Evolutionary conservation across 108 stramenopile species (phyloP).

Genomic region (Skeletonema menzelii): DNA sequence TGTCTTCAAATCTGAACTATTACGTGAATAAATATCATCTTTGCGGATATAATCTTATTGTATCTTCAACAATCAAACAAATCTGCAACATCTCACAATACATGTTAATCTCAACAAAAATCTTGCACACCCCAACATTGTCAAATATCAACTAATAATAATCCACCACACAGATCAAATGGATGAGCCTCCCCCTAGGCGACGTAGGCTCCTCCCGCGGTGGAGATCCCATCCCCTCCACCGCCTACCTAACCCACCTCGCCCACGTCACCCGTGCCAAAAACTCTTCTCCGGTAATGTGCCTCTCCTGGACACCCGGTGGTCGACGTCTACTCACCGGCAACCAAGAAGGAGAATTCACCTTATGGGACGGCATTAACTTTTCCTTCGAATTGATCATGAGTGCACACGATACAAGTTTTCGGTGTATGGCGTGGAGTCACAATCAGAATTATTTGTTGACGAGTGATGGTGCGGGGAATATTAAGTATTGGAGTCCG

Average conservation of each 20-base stretch:
- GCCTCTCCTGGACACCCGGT: constrained; percentile 85
- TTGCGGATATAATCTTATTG: no score
- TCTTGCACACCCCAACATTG: not conserved
- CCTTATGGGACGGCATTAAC: constrained; percentile 91
- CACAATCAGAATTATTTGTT: constrained; percentile 90
- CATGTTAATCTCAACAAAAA: no score
- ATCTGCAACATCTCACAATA: no score
- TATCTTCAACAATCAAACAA: no score
- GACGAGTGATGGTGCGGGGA: constrained; percentile 85
- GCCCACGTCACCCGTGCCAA: constrained; percentile 88
- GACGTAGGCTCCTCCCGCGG: constrained; percentile 8
- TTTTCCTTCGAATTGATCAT: constrained; percentile 91
- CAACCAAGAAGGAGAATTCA: constrained; percentile 90
- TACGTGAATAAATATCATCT: no score
- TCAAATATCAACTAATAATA: no score
- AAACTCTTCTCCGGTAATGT: constrained; percentile 48
- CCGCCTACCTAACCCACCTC: constrained; percentile 66
- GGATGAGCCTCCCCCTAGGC: constrained; percentile 73
- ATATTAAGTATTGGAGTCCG: constrained; percentile 92
- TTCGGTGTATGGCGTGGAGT: constrained; percentile 92
- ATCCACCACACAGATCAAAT: constrained; percentile 3
- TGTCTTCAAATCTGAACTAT: no score
- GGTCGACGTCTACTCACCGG: constrained; percentile 85
- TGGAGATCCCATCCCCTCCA: constrained; percentile 45
- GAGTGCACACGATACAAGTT: constrained; percentile 83